Base-by-base conservation (phyloP, 371 early-diverging fungal species). In the Batrachochytrium dendrobatidis region DNA sequence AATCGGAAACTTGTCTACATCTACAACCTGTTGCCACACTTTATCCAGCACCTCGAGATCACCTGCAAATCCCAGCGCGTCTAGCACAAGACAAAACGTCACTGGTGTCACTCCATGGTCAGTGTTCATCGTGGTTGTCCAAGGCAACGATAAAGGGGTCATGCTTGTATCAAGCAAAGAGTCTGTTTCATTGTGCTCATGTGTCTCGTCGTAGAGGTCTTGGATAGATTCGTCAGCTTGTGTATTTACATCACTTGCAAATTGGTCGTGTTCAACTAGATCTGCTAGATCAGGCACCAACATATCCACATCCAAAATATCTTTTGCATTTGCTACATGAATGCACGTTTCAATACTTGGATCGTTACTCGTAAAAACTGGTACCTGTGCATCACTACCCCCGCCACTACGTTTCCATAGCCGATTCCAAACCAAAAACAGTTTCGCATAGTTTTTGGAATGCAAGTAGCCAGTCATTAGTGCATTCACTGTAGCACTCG, bases 301-400 rank as follows among this genome's bases (percentile, higher is more conserved):
- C 39, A 15, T 39, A n/a, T 39, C 39, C 39, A 39, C 39, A n/a
- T 39, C 39, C 12, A n/a, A 39, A n/a, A 15, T n/a, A n/a, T 39
- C 39, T 15, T 39, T n/a, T n/a, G 39, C 39, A 39, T 39, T n/a
- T 39, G 39, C 39, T n/a, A 39, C 39, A n/a, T n/a, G n/a, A n/a
- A n/a, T n/a, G n/a, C n/a, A n/a, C n/a, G n/a, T n/a, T n/a, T n/a
- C n/a, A 39, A 39, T 39, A n/a, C 15, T n/a, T 15, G 39, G 39
- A n/a, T n/a, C n/a, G n/a, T n/a, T n/a, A n/a, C n/a, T n/a, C n/a
- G n/a, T n/a, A n/a, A n/a, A n/a, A n/a, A n/a, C n/a, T n/a, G n/a
- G n/a, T n/a, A n/a, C n/a, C n/a, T n/a, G n/a, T n/a, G n/a, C n/a
- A n/a, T n/a, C n/a, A n/a, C n/a, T n/a, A n/a, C n/a, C n/a, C n/a